Conservation (phyloP, 495 filamentous ascomycete species). For the Daldinia decipiens region DNA sequence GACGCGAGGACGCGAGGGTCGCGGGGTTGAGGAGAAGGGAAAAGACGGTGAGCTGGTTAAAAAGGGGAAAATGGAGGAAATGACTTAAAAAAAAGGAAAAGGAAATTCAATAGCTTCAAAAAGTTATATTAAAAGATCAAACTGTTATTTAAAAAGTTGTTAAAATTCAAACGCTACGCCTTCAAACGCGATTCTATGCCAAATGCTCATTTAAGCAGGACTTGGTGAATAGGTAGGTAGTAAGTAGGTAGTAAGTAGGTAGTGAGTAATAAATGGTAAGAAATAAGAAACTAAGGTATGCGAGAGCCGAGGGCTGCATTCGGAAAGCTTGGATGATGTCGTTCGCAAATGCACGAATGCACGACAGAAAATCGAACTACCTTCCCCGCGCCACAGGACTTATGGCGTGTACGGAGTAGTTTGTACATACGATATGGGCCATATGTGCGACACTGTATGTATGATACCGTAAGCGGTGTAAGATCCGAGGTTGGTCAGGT, state of each 20-base stretch:
- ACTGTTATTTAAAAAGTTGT: conserved; percentile 1
- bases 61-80: not conserved
- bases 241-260: too few species aligned
- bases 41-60: conserved; percentile 30
- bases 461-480: conserved; percentile 4
- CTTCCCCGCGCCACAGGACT: conserved; percentile 9
- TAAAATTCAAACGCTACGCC: not conserved
- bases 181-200: conserved; percentile 2
- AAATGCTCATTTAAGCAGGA: conserved; percentile 5
- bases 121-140: conserved; percentile 12
- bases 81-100: not conserved
- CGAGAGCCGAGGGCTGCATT: conserved; percentile 24
- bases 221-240: not conserved
- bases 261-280: not conserved
- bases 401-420: conserved; percentile 5
- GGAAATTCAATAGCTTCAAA: conserved; percentile 1
- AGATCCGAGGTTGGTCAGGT: not conserved
- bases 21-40: conserved; percentile 5
- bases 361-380: conserved; percentile 17
- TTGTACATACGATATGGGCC: conserved; percentile 2
- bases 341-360: conserved; percentile 20
- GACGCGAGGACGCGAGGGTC: conserved; percentile 11
- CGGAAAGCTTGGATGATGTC: conserved; percentile 26
- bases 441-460: conserved; percentile 8
- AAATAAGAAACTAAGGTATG: conserved; percentile 23